Conservation (phyloP, 2,329 filamentous ascomycete species). For the Cylindrodendrum hubeiense region DNA sequence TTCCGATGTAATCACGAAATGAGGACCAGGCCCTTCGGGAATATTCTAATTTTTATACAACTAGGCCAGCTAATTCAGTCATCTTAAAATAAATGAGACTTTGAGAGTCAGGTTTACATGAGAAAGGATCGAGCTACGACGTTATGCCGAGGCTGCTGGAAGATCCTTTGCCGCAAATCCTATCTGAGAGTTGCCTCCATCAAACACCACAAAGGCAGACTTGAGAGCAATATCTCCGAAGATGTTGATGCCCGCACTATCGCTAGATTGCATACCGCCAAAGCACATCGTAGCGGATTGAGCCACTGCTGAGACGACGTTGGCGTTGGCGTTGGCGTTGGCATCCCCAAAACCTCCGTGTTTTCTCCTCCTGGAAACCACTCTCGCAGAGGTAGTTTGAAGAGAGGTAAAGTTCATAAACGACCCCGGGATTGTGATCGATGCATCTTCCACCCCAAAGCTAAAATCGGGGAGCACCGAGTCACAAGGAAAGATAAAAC, state of each 20-base stretch:
- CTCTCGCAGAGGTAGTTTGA: not conserved
- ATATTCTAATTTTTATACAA: too few relatives aligned
- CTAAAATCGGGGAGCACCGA: constrained; percentile 61
- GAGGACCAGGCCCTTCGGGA: too few relatives aligned
- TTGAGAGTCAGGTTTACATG: too few relatives aligned
- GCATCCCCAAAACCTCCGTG: too few relatives aligned
- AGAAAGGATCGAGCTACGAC: too few relatives aligned
- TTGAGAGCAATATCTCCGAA: constrained; percentile 73
- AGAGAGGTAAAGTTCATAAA: constrained; percentile 65
- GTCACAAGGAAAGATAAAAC: constrained; percentile 61
- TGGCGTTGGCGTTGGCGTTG: too few relatives aligned
- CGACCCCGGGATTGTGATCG: constrained; percentile 66
- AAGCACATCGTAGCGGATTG: too few relatives aligned
- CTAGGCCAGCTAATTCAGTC: too few relatives aligned
- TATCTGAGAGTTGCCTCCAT: constrained; percentile 48
- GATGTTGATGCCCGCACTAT: constrained; percentile 63
- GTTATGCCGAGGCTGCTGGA: not conserved
- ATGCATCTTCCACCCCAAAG: constrained; percentile 69
- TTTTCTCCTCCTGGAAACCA: too few relatives aligned
- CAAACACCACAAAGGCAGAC: constrained; percentile 70
- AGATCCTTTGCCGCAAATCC: constrained; percentile 37
- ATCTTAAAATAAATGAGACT: too few relatives aligned
- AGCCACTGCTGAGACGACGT: too few relatives aligned
- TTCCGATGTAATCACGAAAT: too few relatives aligned
- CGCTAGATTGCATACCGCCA: constrained; percentile 74